Percentiles rank a stretch among this genome's conserved stretches.
Evolutionary conservation across 1,284 basidiomycete species (phyloP).

Genomic region (Stereum hirsutum): DNA sequence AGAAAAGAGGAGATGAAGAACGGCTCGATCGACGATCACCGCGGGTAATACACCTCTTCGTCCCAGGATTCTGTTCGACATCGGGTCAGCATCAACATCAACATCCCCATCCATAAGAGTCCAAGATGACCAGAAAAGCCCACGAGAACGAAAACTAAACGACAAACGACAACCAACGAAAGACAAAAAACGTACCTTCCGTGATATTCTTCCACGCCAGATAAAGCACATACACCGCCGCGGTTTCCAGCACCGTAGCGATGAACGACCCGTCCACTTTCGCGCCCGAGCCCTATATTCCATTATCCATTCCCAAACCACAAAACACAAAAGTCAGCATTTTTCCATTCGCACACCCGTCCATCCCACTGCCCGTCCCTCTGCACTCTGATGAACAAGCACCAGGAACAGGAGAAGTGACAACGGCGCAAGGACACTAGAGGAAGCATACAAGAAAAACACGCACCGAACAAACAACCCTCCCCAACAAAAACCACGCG

Average conservation of each 20-base stretch:
- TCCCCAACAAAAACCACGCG: constrained; percentile 67
- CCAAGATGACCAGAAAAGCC: not conserved
- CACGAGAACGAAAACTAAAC: not conserved
- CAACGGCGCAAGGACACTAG: too few relatives aligned
- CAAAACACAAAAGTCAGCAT: too few relatives aligned
- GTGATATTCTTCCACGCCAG: constrained; percentile 79
- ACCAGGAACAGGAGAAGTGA: too few relatives aligned
- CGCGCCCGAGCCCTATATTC: constrained; percentile 39
- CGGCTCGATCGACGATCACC: constrained; percentile 5
- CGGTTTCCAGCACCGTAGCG: constrained; percentile 70
- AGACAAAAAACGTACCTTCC: constrained; percentile 48
- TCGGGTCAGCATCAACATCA: not conserved
- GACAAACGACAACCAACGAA: not conserved
- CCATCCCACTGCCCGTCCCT: too few relatives aligned
- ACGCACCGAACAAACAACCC: constrained; percentile 64
- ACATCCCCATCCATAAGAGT: not conserved
- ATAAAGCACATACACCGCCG: constrained; percentile 59
- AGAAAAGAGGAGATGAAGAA: not conserved
- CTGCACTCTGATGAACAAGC: too few relatives aligned
- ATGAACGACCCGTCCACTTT: constrained; percentile 79
- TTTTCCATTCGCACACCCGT: constrained; percentile 11
- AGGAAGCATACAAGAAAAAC: constrained; percentile 7
- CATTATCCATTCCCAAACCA: too few relatives aligned
- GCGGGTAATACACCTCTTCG: constrained; percentile 23
- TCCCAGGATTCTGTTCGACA: constrained; percentile 21